Base-by-base conservation (phyloP, 2,329 filamentous ascomycete genomes). In the Xylariaceae sp. region DNA sequence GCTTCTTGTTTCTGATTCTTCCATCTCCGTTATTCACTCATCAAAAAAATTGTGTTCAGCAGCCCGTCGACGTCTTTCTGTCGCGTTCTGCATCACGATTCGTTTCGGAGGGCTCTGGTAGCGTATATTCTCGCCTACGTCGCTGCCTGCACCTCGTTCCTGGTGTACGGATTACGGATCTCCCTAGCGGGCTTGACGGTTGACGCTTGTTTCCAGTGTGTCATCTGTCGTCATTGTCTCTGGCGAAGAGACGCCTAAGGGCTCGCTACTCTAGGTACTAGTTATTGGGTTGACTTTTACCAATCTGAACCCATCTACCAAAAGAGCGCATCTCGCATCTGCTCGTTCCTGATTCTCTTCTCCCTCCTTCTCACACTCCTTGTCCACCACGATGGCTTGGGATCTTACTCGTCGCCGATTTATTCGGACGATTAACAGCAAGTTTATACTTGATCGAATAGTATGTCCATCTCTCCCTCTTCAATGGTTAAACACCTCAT, bases 361-460 rank as follows among this genome's bases (percentile, higher is more conserved):
- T 35, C 13, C 13, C 13, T 55, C 52, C 34, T 35, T 42, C 30
- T 42, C 49, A 39, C 56, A 13, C 15, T 17, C 18, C 53, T 62
- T 63, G 47, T 35, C 55, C 34, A 50, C 15, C 66, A 75, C 55
- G 67, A 86, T 86, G 83, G 72, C 80, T 65, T 82, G 82, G 79
- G 81, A 86, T 72, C 76, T 84, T 51, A 80, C 74, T 52, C 77
- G 80, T 63, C 82, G 86, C 69, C 83, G 86, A 67, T 75, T 89
- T 69, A 74, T 84, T 69, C 82, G 87, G 72, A 76, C 83, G 69
- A 78, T 88, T 70, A 90, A 89, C 71, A 85, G 79, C 73, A 86
- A 87, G 74, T 91, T 85, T 74, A 85, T 92, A 65, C 89, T 85
- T 74, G 88, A 87, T 64, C 83, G 82, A 73, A 78, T 90, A 71